Conservation (phyloP, 73 alveolate genomes). For the Blepharisma stoltei region DNA sequence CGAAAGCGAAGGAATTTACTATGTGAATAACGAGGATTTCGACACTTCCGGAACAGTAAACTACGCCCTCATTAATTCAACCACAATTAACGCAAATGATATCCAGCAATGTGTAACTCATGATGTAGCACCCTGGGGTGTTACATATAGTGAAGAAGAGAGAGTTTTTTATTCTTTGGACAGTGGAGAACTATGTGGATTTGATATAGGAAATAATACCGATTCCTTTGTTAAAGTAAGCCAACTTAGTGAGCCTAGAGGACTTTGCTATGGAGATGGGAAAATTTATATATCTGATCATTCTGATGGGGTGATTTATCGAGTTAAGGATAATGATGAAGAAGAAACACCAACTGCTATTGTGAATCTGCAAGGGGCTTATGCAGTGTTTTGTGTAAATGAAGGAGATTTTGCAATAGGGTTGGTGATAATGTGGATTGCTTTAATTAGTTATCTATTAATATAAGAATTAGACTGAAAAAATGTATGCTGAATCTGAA, state of each 20-base stretch:
- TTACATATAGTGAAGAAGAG: background rate
- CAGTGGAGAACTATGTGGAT: background rate
- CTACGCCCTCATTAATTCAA: background rate
- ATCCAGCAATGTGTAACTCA: background rate
- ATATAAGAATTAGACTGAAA: background rate
- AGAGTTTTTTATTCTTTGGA: conserved; percentile 3
- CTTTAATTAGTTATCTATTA: background rate
- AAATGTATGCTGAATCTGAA: too few relatives aligned
- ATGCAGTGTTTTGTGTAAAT: background rate
- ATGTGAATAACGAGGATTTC: background rate
- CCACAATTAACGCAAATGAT: background rate
- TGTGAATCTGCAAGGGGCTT: background rate
- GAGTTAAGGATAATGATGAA: background rate
- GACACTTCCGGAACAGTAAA: background rate
- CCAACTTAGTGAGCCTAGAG: background rate
- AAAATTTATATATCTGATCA: background rate
- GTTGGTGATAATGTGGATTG: background rate
- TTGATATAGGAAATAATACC: background rate
- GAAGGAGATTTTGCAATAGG: background rate
- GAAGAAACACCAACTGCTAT: background rate
- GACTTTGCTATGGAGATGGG: conserved; percentile 6
- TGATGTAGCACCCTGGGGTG: background rate
- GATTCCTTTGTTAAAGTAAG: background rate
- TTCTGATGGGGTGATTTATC: background rate
- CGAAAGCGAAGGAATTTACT: conserved; percentile 10